Percentiles rank a stretch among this genome's conserved stretches.
These are phyloP conservation scores for Drechslera avenae DNA, from an alignment of 2,329 filamentous ascomycete species.

Conservation along the genomic window DNA sequence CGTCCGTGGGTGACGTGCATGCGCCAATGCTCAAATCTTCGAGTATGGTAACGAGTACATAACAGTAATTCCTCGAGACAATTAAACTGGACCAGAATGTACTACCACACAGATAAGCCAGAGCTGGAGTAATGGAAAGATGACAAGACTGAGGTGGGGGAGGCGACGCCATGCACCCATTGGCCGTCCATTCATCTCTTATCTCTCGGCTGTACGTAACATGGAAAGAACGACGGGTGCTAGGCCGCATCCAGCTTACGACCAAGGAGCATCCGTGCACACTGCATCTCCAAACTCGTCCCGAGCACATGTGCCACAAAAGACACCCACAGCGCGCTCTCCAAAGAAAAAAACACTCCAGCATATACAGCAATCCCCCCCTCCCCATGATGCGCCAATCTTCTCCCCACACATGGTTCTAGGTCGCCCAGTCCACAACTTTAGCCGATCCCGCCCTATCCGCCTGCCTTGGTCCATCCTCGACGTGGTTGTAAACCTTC, in stretches of 20 bases:
- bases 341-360: slow-evolving; percentile 15
- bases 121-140: slow-evolving; percentile 19
- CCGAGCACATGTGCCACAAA: slow-evolving; percentile 42
- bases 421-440: slow-evolving; percentile 23
- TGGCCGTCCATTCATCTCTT: slow-evolving; percentile 31
- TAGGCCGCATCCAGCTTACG: slow-evolving; percentile 15
- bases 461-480: slow-evolving; percentile 15
- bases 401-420: slow-evolving; percentile 28
- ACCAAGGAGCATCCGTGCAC: slow-evolving; percentile 11
- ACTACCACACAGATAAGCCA: slow-evolving; percentile 23
- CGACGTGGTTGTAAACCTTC: slow-evolving; percentile 33
- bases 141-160: slow-evolving; percentile 30
- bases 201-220: slow-evolving; percentile 32
- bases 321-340: slow-evolving; percentile 38
- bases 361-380: slow-evolving; percentile 19
- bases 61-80: slow-evolving; percentile 39
- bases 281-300: slow-evolving; percentile 16
- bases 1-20: slow-evolving; percentile 34
- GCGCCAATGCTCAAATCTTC: slow-evolving; percentile 25
- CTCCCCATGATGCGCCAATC: slow-evolving; percentile 31
- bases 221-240: slow-evolving; percentile 14
- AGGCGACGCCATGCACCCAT: slow-evolving; percentile 18
- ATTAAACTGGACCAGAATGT: slow-evolving; percentile 9
- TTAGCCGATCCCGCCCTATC: slow-evolving; percentile 22
- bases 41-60: slow-evolving; percentile 39